phyloP scores from a whole-genome alignment of 148 eudicot species.

The Cornus kousa region DNA sequence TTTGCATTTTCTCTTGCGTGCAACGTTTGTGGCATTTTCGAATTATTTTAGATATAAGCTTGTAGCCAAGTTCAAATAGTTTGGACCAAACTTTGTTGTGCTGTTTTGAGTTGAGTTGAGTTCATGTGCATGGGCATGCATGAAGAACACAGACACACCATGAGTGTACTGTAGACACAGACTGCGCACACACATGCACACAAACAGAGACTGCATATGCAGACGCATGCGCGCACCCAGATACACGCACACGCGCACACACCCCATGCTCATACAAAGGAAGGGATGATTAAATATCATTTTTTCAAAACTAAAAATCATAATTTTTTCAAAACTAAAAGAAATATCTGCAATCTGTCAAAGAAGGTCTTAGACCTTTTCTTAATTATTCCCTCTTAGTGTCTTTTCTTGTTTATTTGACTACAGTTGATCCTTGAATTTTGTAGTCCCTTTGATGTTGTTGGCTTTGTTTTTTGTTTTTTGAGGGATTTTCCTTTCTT shows the following conservation, averaged over 20 bases:
- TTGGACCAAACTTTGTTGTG: no score
- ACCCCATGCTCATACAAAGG: no score
- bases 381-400: not conserved
- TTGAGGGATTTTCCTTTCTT: not conserved
- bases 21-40: not conserved
- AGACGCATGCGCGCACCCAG: no score
- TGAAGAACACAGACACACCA: no score
- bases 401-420: not conserved
- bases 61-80: no score
- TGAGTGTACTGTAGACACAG: no score
- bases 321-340: not conserved
- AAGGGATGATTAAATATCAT: no score
- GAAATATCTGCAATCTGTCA: not conserved
- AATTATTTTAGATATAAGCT: not conserved
- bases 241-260: no score
- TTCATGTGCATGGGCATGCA: no score
- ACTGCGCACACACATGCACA: no score
- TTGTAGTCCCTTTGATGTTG: not conserved
- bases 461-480: slow-evolving; percentile 1
- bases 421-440: not conserved
- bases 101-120: no score
- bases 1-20: not conserved
- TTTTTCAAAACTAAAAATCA: not conserved
- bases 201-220: no score
- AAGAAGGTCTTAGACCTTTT: not conserved